Percentiles rank a stretch among this genome's conserved stretches.
phyloP scores from a whole-genome alignment of 208 protist species.

The Acanthamoeba castellanii region DNA sequence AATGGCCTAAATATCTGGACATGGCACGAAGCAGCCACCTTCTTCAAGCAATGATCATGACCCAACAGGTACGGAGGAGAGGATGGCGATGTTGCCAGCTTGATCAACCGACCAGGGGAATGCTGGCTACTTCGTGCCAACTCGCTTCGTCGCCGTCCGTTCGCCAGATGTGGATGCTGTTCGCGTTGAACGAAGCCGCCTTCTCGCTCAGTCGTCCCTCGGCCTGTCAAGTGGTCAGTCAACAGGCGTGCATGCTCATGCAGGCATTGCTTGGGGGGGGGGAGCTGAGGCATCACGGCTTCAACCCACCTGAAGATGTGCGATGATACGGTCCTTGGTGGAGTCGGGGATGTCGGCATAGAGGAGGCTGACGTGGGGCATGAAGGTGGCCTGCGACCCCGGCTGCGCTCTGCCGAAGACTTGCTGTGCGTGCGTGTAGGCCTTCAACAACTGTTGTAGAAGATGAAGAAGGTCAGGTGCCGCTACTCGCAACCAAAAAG shows the following conservation, averaged over 20 bases:
- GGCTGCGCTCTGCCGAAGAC: neutral
- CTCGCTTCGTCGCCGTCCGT: neutral
- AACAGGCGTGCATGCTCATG: too few species aligned
- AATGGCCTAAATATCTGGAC: too few species aligned
- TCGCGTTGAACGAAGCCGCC: neutral
- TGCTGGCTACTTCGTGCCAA: neutral
- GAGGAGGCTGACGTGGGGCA: constrained; percentile 6
- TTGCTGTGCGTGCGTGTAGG: constrained; percentile 12
- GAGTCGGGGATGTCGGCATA: neutral
- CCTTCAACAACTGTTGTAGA: neutral
- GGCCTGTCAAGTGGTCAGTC: neutral
- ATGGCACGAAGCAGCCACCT: too few species aligned
- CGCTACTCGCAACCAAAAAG: neutral
- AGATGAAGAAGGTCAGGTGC: neutral
- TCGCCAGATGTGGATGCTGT: neutral
- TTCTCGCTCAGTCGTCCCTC: neutral
- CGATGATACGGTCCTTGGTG: neutral
- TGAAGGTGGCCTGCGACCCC: neutral
- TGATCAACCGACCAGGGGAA: neutral
- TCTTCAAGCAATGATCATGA: too few species aligned
- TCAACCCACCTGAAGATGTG: neutral
- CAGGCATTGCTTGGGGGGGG: too few species aligned
- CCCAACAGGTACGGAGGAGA: too few species aligned
- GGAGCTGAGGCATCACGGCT: too few species aligned
- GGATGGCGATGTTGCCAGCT: too few species aligned